Base-by-base conservation (phyloP, 306 rosid species). In the Cucumis cinereus region DNA sequence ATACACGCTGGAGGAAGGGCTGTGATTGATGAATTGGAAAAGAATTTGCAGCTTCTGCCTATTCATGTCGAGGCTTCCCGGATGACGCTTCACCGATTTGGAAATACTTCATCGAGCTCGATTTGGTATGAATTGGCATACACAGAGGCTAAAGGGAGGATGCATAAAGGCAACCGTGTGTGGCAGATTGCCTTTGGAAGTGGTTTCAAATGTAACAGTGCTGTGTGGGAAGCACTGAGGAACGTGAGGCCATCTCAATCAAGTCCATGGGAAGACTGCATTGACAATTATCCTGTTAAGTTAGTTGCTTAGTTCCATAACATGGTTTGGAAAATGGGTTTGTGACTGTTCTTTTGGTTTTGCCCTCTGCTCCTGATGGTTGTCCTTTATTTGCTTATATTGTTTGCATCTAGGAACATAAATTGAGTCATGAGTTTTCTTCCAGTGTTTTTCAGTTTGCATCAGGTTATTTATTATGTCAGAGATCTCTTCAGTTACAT, bases 101-200 rank as follows among this genome's bases (percentile, higher is more conserved):
- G 96, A 59, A 90, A 90, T 78, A 90, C 96, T 77, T 90, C 96
- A 0, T 90, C 96, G 0, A 90, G 96, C 86, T 90, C 96, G 57
- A 90, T 90, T 79, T 90, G 93, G 93, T 89, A 89, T 82, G 96
- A 91, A 50, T 67, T 90, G 80, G 87, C 93, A 13, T 90, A 90
- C 56, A 87, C 60, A 24, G 96, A 90, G 72, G 93, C 96, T 55
- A 86, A 89, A 49, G 89, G 93, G 74, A 86, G 91, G 82, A 83
- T 91, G 85, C 79, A 76, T 59, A 91, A 74, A 79, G 91, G 96
- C 47, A 84, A 91, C 67, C 89, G 88, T 56, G 81, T 89, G 28
- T 91, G 96, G 96, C 96, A 91, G 83, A 91, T 91, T 75, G 96
- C 93, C n/a, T 90, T 90, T 75, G 96, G 93, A 26, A 90, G 93